phyloP scores from a whole-genome alignment of 306 rosid genomes.

The Trifolium pratense region DNA sequence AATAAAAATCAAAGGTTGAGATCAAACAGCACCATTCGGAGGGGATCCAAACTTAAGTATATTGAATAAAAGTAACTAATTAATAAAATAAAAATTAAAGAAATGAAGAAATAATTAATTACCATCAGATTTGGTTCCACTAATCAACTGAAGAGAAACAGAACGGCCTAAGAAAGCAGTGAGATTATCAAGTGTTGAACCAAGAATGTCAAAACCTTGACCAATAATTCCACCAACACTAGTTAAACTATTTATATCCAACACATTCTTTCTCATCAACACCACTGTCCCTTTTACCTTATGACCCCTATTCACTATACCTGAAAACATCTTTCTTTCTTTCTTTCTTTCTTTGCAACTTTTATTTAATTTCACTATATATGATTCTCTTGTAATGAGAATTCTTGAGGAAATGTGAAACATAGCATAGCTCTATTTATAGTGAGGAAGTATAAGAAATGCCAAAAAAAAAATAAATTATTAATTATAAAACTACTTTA shows the following conservation, averaged over 20 bases:
- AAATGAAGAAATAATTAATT: neutral
- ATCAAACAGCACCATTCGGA: no score
- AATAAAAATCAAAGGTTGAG: no score
- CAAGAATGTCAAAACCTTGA: slow-evolving; percentile 16
- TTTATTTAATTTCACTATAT: no score
- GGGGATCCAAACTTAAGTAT: no score
- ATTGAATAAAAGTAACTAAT: neutral
- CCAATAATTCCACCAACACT: slow-evolving; percentile 27
- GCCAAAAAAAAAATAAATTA: no score
- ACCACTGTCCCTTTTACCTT: slow-evolving; percentile 49
- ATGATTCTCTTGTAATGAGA: no score
- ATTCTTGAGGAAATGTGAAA: neutral
- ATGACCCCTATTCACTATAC: slow-evolving; percentile 16
- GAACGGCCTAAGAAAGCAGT: slow-evolving; percentile 42
- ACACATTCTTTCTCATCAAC: slow-evolving; percentile 47
- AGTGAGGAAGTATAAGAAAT: neutral
- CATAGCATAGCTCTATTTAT: slow-evolving; percentile 31
- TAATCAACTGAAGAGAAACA: slow-evolving; percentile 45
- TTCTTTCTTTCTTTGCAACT: no score
- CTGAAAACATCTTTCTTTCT: slow-evolving; percentile 41
- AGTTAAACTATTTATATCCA: slow-evolving; percentile 44
- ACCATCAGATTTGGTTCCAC: slow-evolving; percentile 44
- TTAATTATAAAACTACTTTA: neutral
- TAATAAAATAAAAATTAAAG: neutral
- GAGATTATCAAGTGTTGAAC: slow-evolving; percentile 36